Percentiles rank a stretch among this genome's conserved stretches.
Conservation (phyloP, 768 basidiomycete genomes). For the Daedaleopsis sinensis region DNA sequence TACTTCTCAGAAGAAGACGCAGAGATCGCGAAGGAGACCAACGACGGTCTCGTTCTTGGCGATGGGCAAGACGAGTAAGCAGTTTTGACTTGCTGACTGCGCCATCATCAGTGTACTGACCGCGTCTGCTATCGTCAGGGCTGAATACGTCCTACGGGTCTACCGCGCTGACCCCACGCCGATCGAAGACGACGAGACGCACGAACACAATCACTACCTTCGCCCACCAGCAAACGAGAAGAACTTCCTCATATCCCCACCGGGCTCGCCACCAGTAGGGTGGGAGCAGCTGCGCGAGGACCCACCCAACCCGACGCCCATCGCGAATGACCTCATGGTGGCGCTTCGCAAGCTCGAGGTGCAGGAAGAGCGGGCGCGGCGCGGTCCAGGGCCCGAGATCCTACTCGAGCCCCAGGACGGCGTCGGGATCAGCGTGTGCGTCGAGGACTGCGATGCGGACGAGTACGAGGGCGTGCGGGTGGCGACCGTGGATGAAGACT, state of each 20-base stretch:
- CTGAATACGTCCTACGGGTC: conserved; percentile 58
- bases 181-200: conserved; percentile 41
- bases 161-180: conserved; percentile 77
- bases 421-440: conserved; percentile 75
- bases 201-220: conserved; percentile 50
- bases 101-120: conserved; percentile 2
- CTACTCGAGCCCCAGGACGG: conserved; percentile 71
- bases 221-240: conserved; percentile 81
- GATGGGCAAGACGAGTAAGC: conserved; percentile 54
- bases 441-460: conserved; percentile 67
- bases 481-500: conserved; percentile 41
- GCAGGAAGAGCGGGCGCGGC: conserved; percentile 41
- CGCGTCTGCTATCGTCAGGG: conserved; percentile 35
- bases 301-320: conserved; percentile 79
- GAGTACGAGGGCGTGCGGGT: conserved; percentile 34
- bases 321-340: conserved; percentile 85
- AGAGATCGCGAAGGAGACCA: conserved; percentile 63
- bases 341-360: conserved; percentile 76
- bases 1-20: conserved; percentile 67
- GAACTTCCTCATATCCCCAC: conserved; percentile 98
- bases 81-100: conserved; percentile 19
- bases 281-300: conserved; percentile 94
- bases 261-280: conserved; percentile 95
- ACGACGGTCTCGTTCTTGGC: conserved; percentile 66
- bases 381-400: conserved; percentile 47